Base-by-base conservation (phyloP, 345 rosid genomes). In the Boechera divaricarpa region DNA sequence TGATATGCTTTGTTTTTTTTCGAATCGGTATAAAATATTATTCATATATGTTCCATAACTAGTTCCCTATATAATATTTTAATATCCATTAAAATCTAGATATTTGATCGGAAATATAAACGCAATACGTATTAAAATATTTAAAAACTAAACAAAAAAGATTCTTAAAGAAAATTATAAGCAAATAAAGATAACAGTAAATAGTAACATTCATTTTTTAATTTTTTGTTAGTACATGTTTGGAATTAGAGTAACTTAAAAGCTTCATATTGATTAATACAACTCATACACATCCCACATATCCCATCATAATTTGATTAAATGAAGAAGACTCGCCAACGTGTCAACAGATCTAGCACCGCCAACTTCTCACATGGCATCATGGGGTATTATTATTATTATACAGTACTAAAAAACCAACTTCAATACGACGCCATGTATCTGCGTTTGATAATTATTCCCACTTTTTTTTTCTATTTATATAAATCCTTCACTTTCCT, bases 281-380 rank as follows among this genome's bases (percentile, higher is more conserved):
- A 78, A 72, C 77, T 72, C 81, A 78, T 78, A 39, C 73, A 66
- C 69, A 65, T 72, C 65, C 75, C 74, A 69, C 58, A 48, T 48
- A 48, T 48, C 56, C 57, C 73, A 42, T 66, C 72, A 62, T 77
- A 70, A 57, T 70, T 48, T 77, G 49, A 59, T 39, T 48, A 0
- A 69, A 55, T 45, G 4, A 45, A 44, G 10, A 21, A 28, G 7
- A 35, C 8, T 52, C 42, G 67, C 62, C 71, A 79, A 74, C 75
- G 82, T 79, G 75, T 72, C 74, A 78, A 67, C 60, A 78, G 82
- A 79, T 72, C 75, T 78, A 68, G 53, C 78, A 79, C 74, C 82
- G 74, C 65, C 45, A 60, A 67, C 66, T 66, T 64, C 60, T 79
- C 82, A 79, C 82, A 79, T 79, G 82, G 74, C 58, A 51, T 42